Base-by-base conservation (phyloP, 257 asterid species). In the Lavandula angustifolia region DNA sequence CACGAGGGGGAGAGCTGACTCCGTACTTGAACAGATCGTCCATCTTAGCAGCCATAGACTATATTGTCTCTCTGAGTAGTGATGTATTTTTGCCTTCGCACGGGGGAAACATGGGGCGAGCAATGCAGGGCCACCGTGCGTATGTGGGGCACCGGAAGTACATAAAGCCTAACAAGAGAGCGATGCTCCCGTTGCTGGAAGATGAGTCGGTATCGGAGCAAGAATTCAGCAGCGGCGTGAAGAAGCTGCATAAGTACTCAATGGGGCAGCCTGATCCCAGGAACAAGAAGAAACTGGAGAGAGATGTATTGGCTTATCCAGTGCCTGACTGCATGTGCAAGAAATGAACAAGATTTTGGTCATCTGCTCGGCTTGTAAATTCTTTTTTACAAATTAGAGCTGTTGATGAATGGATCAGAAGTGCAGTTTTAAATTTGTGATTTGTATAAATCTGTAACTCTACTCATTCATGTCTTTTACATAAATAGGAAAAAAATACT, bases 111-210 rank as follows among this genome's bases (percentile, higher is more conserved):
- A 85, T 85, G 94, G 94, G 74, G 11, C 76, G 80, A 61, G 82
- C 94, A 29, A 74, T 85, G 77, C 87, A 85, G 94, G 94, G 94
- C 2, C 89, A 85, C 50, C 83, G 89, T 1, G 89, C 89, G 17
- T 85, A 80, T 16, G 78, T 80, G 8, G 89, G 92, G 14, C 92
- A 85, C 35, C 68, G 79, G 73, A 85, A 85, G 55, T 64, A 80
- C 67, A 69, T 85, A 71, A 83, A 64, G 78, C 89, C 89, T 1
- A 83, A 85, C 78, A 85, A 85, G 81, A 60, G 89, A 41, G 68
- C 80, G 82, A 81, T 85, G 84, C 68, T 82, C 11, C 85, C 84
- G 1, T 63, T 78, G 77, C 69, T 82, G 7, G 85, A 79, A 29
- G 75, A 82, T 32, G 6, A 7, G 16, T 75, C 73, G 16, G 44